Conservation (phyloP, 139 green algal genomes). For the Coelastrella sp. region DNA sequence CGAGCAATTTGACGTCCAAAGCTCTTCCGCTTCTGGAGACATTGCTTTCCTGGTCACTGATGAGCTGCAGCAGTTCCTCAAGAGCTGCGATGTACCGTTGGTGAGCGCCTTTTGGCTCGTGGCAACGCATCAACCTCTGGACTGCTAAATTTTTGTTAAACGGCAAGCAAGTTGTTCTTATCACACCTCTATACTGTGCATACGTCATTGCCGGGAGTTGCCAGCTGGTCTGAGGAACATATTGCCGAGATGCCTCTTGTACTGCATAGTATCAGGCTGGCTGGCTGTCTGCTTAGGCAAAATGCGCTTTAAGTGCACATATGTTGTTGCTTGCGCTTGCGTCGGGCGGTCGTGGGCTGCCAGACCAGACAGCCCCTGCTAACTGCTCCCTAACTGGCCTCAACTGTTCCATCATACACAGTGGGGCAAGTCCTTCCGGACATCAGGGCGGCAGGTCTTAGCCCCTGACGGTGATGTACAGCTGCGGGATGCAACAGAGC, state of each 20-base stretch:
- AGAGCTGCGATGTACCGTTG: conserved; percentile 18
- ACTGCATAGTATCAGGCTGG: too few species aligned
- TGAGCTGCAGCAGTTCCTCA: conserved; percentile 33
- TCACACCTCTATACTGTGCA: neutral
- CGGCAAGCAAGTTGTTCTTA: too few species aligned
- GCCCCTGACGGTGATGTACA: conserved; percentile 19
- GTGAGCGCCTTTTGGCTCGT: neutral
- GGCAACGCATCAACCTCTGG: neutral
- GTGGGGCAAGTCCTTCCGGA: neutral
- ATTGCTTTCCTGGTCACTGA: conserved; percentile 5
- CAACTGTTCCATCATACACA: neutral
- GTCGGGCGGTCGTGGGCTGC: too few species aligned
- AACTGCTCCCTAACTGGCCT: neutral
- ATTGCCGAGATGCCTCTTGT: too few species aligned
- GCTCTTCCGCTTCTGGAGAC: neutral
- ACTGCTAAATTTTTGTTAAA: neutral
- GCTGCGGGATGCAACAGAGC: conserved; percentile 6
- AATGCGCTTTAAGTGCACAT: too few species aligned
- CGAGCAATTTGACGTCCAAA: neutral
- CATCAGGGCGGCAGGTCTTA: conserved; percentile 30
- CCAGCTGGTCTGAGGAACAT: neutral
- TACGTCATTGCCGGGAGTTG: neutral
- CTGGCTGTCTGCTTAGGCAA: too few species aligned
- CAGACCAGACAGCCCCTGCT: too few species aligned
- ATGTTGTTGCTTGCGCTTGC: too few species aligned